These are phyloP conservation scores for Flaveria sonorensis DNA, from an alignment of 129 eudicot genomes.

Conservation along the genomic window DNA sequence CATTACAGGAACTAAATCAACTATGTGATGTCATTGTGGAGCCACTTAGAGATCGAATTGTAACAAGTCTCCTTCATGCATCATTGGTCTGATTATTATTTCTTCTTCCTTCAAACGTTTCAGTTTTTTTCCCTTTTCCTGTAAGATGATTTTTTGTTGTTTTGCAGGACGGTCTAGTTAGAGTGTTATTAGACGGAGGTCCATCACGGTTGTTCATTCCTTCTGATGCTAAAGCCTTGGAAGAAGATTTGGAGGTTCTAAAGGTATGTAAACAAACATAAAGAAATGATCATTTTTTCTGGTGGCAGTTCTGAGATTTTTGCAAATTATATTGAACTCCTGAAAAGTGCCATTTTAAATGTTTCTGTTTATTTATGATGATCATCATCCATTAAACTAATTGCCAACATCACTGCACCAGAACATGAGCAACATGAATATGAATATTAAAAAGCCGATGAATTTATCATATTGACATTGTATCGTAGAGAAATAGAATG, in stretches of 20 bases:
- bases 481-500: too few species aligned
- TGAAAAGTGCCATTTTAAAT: neutral
- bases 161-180: conserved; percentile 80
- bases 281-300: conserved; percentile 8
- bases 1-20: conserved; percentile 77
- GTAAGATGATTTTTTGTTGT: neutral
- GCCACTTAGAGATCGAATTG: conserved; percentile 90
- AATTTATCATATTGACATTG: neutral
- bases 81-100: conserved; percentile 62
- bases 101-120: conserved; percentile 9
- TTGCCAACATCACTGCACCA: conserved; percentile 14
- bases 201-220: conserved; percentile 73
- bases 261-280: conserved; percentile 51
- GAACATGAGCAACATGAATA: neutral
- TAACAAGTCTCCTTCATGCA: conserved; percentile 93
- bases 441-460: neutral
- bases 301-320: neutral
- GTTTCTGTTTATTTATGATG: conserved; percentile 6
- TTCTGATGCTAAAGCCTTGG: conserved; percentile 76
- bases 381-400: neutral
- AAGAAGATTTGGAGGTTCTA: conserved; percentile 89
- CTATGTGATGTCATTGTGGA: conserved; percentile 87
- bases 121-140: neutral
- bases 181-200: conserved; percentile 94
- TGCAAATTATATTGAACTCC: neutral